Evolutionary conservation across 176 grass and related monocot species (phyloP).

Genomic region (Oryza punctata): DNA sequence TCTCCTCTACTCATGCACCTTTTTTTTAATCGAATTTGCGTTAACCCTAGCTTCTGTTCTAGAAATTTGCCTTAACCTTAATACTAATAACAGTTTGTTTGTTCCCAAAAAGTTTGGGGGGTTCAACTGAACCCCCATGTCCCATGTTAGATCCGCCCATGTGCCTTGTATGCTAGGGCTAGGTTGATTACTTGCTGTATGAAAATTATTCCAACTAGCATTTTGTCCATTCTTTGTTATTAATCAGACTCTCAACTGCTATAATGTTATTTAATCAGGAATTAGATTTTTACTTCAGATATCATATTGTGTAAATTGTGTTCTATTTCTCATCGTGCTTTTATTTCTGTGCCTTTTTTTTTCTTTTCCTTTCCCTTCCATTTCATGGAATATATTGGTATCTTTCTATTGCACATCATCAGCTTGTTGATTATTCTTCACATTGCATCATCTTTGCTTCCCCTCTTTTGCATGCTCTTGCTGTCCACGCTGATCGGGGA

Average conservation of each 20-base stretch:
- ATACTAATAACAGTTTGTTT: too few relatives aligned
- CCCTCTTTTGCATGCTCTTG: slow-evolving; percentile 31
- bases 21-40: too few relatives aligned
- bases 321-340: slow-evolving; percentile 41
- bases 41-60: too few relatives aligned
- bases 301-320: slow-evolving; percentile 28
- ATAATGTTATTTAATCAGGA: not conserved
- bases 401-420: slow-evolving; percentile 35
- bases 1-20: too few relatives aligned
- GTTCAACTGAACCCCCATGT: too few relatives aligned
- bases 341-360: not conserved
- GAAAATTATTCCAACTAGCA: not conserved
- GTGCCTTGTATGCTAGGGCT: too few relatives aligned
- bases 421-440: slow-evolving; percentile 41
- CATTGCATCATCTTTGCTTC: slow-evolving; percentile 40
- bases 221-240: not conserved
- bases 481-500: slow-evolving; percentile 9
- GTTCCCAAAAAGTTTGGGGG: too few relatives aligned
- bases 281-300: slow-evolving; percentile 36
- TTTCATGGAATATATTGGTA: slow-evolving; percentile 34
- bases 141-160: too few relatives aligned
- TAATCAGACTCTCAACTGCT: not conserved
- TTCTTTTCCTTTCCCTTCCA: slow-evolving; percentile 26
- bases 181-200: not conserved
- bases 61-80: too few relatives aligned